Evolutionary conservation across 2,329 filamentous ascomycete genomes (phyloP).

Genomic region (Pseudocercospora vitis): DNA sequence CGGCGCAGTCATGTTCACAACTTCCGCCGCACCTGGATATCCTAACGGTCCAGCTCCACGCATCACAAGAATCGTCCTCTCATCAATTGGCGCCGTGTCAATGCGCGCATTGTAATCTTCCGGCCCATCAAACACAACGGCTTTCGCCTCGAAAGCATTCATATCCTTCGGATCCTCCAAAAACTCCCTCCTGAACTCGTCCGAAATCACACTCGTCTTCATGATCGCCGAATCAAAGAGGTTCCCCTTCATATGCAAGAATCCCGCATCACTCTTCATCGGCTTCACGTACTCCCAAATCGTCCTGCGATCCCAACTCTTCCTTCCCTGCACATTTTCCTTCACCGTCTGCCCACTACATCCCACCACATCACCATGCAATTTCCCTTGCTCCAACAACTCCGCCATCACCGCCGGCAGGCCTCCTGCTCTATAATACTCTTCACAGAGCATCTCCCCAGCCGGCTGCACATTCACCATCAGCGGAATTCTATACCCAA

Average conservation of each 20-base stretch:
- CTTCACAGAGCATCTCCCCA: conserved; percentile 54
- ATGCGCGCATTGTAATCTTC: conserved; percentile 34
- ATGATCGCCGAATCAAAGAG: conserved; percentile 37
- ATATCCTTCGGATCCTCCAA: conserved; percentile 29
- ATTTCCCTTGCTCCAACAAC: conserved; percentile 50
- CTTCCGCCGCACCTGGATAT: conserved; percentile 36
- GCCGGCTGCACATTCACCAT: conserved; percentile 58
- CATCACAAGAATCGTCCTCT: conserved; percentile 36
- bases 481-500: conserved; percentile 53
- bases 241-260: conserved; percentile 39
- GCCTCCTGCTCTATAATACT: conserved; percentile 56
- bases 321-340: conserved; percentile 47
- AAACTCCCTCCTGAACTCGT: conserved; percentile 32
- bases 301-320: conserved; percentile 52
- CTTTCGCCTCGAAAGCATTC: conserved; percentile 35
- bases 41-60: conserved; percentile 34
- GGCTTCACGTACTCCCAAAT: conserved; percentile 50
- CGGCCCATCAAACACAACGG: conserved; percentile 35
- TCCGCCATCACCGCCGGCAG: conserved; percentile 56
- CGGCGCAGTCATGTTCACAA: conserved; percentile 38
- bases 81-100: conserved; percentile 34
- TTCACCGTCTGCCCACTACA: conserved; percentile 50
- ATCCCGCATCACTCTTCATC: conserved; percentile 53
- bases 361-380: conserved; percentile 47
- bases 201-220: conserved; percentile 35